Conservation (phyloP, 2,329 filamentous ascomycete species). For the Trichoderma afroharzianum region DNA sequence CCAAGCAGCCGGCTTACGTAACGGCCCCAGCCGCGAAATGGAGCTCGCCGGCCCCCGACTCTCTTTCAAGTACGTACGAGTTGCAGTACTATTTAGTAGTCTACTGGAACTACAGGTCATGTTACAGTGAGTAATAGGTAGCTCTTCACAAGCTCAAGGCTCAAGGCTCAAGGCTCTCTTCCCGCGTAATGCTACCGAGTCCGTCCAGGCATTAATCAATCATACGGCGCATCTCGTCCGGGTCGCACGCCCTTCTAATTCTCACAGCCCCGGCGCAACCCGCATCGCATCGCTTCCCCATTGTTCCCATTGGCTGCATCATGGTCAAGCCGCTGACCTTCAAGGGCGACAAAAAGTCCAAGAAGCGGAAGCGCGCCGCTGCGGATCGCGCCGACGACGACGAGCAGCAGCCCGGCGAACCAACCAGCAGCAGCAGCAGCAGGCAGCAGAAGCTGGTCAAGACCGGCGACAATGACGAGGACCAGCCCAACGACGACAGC, state of each 20-base stretch:
- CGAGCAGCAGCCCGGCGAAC: conserved; percentile 20
- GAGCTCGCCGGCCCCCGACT: conserved; percentile 34
- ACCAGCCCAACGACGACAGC: conserved; percentile 65
- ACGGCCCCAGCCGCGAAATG: conserved; percentile 22
- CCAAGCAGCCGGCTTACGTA: conserved; percentile 25
- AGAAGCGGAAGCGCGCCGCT: conserved; percentile 78
- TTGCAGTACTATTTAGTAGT: no score
- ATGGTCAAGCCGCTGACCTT: conserved; percentile 92
- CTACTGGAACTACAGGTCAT: neutral
- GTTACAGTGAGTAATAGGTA: neutral
- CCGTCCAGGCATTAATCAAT: neutral
- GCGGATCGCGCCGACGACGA: conserved; percentile 45
- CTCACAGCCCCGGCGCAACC: conserved; percentile 12
- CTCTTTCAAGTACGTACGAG: no score
- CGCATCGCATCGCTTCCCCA: neutral
- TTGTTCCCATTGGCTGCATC: conserved; percentile 20
- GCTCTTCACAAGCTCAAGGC: neutral
- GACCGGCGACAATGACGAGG: conserved; percentile 17
- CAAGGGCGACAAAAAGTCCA: conserved; percentile 95
- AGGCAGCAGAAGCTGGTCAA: neutral
- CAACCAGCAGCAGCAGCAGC: neutral
- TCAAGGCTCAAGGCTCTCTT: neutral
- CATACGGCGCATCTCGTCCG: neutral
- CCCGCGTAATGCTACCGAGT: conserved; percentile 2
- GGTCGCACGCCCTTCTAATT: neutral